Evolutionary conservation across 208 protist genomes (phyloP).

Genomic region (Acanthamoeba healyi): DNA sequence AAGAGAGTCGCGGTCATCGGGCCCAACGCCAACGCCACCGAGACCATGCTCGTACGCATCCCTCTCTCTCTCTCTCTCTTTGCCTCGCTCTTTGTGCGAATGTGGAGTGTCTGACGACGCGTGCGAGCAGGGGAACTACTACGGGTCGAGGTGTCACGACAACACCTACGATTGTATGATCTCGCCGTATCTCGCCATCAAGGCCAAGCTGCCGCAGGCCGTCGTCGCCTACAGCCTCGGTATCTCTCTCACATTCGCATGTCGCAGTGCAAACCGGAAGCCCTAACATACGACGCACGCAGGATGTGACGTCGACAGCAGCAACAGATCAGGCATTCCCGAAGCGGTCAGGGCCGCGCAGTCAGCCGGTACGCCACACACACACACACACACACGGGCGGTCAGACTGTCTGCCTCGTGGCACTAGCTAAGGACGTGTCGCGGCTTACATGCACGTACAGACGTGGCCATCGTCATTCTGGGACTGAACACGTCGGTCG

Average conservation of each 20-base stretch:
- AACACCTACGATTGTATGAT: constrained; percentile 72
- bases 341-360: not conserved
- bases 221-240: not conserved
- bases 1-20: constrained; percentile 71
- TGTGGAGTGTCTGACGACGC: too few species aligned
- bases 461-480: constrained; percentile 76
- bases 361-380: not conserved
- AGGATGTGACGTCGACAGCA: constrained; percentile 51
- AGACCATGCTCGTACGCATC: constrained; percentile 28
- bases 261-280: too few species aligned
- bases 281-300: not conserved
- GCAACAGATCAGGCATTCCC: constrained; percentile 28
- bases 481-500: constrained; percentile 72
- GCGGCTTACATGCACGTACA: not conserved
- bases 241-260: not conserved
- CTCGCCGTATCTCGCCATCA: constrained; percentile 68
- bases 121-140: constrained; percentile 70
- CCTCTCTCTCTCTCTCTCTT: not conserved
- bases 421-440: too few species aligned
- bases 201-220: constrained; percentile 1
- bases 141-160: constrained; percentile 68
- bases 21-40: constrained; percentile 73
- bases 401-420: too few species aligned
- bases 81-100: too few species aligned
- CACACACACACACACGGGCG: not conserved